These are phyloP conservation scores for Hsuehochloa calcarea DNA, from an alignment of 176 grass and related monocot species.

Conservation along the genomic window DNA sequence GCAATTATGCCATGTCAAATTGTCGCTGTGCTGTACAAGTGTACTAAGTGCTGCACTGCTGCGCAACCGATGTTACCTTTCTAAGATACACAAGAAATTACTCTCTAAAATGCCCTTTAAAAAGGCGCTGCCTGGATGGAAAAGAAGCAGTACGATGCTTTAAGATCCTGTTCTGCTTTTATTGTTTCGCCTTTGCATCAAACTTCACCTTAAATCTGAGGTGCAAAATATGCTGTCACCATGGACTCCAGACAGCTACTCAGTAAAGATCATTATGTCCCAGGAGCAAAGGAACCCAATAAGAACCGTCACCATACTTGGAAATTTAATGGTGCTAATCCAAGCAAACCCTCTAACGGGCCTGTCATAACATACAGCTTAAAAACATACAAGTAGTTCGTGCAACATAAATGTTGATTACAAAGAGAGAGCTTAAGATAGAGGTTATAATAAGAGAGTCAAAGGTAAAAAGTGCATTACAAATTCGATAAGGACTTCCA, in stretches of 20 bases:
- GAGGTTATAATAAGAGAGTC: conserved; percentile 6
- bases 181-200: too few relatives aligned
- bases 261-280: neutral
- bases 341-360: conserved; percentile 7
- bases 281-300: neutral
- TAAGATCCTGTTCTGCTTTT: too few relatives aligned
- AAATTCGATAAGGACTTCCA: conserved; percentile 12
- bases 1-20: too few relatives aligned
- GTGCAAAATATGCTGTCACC: neutral
- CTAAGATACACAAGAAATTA: too few relatives aligned
- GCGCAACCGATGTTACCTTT: too few relatives aligned
- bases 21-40: too few relatives aligned
- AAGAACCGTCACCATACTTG: neutral
- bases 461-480: conserved; percentile 9
- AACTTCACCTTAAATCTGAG: neutral
- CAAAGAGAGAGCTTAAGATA: conserved; percentile 21
- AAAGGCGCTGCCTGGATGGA: too few relatives aligned
- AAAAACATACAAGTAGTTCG: neutral
- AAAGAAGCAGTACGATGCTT: too few relatives aligned
- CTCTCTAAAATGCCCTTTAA: too few relatives aligned
- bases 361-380: conserved; percentile 5
- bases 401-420: neutral
- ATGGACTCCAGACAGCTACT: neutral
- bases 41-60: too few relatives aligned
- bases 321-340: neutral